These are phyloP conservation scores for Isoetes taiwanensis DNA, from an alignment of 75 land plant species.

Conservation along the genomic window DNA sequence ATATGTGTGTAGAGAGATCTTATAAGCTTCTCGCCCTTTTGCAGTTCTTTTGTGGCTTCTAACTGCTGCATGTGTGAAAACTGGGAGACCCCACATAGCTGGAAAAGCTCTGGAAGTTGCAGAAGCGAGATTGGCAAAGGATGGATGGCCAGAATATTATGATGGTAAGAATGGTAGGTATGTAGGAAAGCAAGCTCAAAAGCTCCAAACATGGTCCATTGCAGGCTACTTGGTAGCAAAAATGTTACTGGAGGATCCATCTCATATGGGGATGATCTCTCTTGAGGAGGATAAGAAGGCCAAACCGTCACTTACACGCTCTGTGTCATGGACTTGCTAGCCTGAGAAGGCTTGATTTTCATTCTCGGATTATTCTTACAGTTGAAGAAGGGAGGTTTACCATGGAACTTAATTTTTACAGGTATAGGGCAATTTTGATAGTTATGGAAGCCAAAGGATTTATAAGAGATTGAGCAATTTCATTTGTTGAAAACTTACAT, in stretches of 20 bases:
- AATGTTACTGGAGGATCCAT: conserved; percentile 87
- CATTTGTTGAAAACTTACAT: too few species aligned
- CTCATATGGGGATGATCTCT: conserved; percentile 77
- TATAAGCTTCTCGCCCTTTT: conserved; percentile 5
- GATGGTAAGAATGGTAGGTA: conserved; percentile 46
- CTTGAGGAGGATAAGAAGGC: conserved; percentile 63
- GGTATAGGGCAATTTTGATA: too few species aligned
- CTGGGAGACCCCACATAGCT: conserved; percentile 69
- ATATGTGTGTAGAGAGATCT: too few species aligned
- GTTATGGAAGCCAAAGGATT: too few species aligned
- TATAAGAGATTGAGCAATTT: too few species aligned
- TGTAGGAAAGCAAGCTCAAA: conserved; percentile 48
- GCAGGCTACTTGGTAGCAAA: conserved; percentile 83
- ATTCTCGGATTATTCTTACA: too few species aligned
- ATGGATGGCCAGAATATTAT: conserved; percentile 81
- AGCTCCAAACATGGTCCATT: conserved; percentile 74
- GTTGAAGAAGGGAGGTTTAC: too few species aligned
- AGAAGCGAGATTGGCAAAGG: conserved; percentile 48
- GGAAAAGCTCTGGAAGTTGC: conserved; percentile 71
- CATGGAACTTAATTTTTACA: too few species aligned
- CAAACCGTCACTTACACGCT: conserved; percentile 69
- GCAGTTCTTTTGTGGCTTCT: conserved; percentile 81
- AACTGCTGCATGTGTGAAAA: conserved; percentile 69
- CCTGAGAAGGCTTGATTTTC: too few species aligned
- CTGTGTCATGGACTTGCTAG: conserved; percentile 43